phyloP scores from a whole-genome alignment of 371 early-diverging fungal species.

The Rhizopus arrhizus region DNA sequence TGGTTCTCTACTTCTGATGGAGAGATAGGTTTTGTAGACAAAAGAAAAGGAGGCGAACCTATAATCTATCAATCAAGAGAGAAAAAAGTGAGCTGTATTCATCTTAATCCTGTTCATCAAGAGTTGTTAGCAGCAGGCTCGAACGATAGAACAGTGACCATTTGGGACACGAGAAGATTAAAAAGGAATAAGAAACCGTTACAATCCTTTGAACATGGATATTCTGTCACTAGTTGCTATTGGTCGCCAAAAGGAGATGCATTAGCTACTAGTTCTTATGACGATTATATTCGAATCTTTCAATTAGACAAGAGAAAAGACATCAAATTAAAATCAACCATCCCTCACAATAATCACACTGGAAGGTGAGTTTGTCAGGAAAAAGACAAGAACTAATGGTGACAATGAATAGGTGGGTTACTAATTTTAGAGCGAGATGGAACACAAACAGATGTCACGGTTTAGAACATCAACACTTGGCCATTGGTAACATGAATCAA shows the following conservation, averaged over 20 bases:
- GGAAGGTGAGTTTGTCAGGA: conserved; percentile 49
- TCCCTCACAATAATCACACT: conserved; percentile 70
- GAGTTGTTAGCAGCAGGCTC: conserved; percentile 68
- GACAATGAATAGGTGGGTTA: conserved; percentile 61
- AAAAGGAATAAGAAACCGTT: conserved; percentile 32
- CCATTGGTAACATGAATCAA: conserved; percentile 74
- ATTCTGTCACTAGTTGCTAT: conserved; percentile 69
- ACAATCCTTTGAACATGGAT: conserved; percentile 51
- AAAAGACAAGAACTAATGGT: background rate
- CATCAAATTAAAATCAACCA: conserved; percentile 38
- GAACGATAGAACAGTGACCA: conserved; percentile 65
- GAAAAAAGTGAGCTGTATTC: conserved; percentile 72
- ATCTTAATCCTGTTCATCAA: conserved; percentile 63
- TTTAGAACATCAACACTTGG: conserved; percentile 48
- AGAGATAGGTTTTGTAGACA: conserved; percentile 56
- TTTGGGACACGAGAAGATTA: conserved; percentile 79
- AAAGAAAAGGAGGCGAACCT: conserved; percentile 29
- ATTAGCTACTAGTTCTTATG: conserved; percentile 52
- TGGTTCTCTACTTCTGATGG: conserved; percentile 71
- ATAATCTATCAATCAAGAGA: conserved; percentile 41
- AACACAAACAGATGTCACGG: conserved; percentile 42
- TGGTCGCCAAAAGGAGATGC: conserved; percentile 70
- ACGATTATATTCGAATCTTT: conserved; percentile 57
- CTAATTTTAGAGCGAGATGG: conserved; percentile 76
- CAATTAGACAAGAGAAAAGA: conserved; percentile 43